A percentile compares a stretch with the other conserved stretches of the same genome.
Evolutionary conservation across 1,284 basidiomycete genomes (phyloP).

Genomic region (Pascua guehoae): DNA sequence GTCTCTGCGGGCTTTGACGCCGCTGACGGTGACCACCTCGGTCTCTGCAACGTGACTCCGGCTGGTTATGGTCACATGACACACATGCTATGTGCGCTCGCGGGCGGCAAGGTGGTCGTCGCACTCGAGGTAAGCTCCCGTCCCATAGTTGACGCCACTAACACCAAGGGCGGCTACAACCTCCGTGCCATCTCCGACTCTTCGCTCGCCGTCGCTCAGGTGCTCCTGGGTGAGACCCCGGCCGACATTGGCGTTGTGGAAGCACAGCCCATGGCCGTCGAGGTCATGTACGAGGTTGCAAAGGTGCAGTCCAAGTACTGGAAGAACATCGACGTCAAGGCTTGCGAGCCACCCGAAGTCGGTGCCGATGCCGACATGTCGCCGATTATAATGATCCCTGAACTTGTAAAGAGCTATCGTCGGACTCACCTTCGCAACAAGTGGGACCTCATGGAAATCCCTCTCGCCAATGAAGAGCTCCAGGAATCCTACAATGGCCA

Average conservation of each 20-base stretch:
- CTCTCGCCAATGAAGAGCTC: constrained; percentile 63
- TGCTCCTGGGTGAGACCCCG: constrained; percentile 81
- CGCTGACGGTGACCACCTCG: constrained; percentile 85
- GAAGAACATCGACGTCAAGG: constrained; percentile 75
- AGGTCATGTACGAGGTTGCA: constrained; percentile 82
- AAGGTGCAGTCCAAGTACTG: constrained; percentile 84
- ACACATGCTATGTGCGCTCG: constrained; percentile 86
- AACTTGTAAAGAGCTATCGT: constrained; percentile 77
- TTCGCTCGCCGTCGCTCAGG: constrained; percentile 76
- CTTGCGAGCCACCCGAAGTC: constrained; percentile 65
- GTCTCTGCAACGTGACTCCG: constrained; percentile 84
- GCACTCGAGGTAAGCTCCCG: constrained; percentile 73
- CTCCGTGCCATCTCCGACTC: constrained; percentile 83
- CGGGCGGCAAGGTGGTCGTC: constrained; percentile 82
- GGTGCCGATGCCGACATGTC: constrained; percentile 7
- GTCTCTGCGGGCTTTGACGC: constrained; percentile 99
- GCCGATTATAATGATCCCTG: constrained; percentile 51
- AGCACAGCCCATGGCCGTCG: constrained; percentile 72
- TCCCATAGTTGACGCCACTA: neutral
- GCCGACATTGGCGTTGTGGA: constrained; percentile 65
- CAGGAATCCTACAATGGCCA: constrained; percentile 70
- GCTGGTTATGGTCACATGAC: constrained; percentile 99
- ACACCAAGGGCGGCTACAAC: constrained; percentile 84
- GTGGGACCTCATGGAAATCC: constrained; percentile 73
- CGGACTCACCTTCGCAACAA: constrained; percentile 69